Base-by-base conservation (phyloP, 129 eudicot genomes). In the Escallonia herrerae region DNA sequence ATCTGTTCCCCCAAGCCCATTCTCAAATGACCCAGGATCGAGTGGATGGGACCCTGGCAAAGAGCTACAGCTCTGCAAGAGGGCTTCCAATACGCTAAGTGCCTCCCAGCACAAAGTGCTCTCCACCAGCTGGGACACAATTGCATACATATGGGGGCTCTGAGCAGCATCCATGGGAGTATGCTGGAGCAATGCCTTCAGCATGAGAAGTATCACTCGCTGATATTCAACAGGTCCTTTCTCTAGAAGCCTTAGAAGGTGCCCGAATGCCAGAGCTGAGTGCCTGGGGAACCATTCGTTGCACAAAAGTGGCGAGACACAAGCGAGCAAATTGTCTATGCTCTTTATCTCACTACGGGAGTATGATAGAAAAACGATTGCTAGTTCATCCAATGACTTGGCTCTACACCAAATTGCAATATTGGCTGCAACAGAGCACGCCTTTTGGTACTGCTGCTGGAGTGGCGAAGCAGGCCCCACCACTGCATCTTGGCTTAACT, bases 51-150 rank as follows among this genome's bases (percentile, higher is more conserved):
- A 64, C 61, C 95, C 96, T 2, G 84, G 83, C 74, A 91, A 68
- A 10, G 95, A 86, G 69, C 95, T 86, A 76, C 99, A 93, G 81
- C 99, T 93, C 66, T 93, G 99, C 63, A 93, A 50, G 62, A 93
- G 96, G 56, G 99, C 99, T 82, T 93, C 99, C 42, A 93, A 86
- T 2, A 93, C 99, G 65, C 96, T 89, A 42, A 93, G 96, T 8
- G 99, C 99, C 71, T 93, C 99, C 95, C 99, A 89, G 60, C 96
- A 86, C 58, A 93, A 67, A 58, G 99, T 89, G 83, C 99, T 93
- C 75, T 93, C 99, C 8, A 93, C 99, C 6, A 93, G 79, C 68
- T 93, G 99, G 41, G 99, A 93, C 47, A 93, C 99, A 38, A 93
- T 82, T 50, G 99, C 96, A 53, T 93, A 93, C 99, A 93, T 89